These are phyloP conservation scores for Aspergillus incahuasiensis DNA, from an alignment of 495 filamentous ascomycete genomes.

Conservation along the genomic window DNA sequence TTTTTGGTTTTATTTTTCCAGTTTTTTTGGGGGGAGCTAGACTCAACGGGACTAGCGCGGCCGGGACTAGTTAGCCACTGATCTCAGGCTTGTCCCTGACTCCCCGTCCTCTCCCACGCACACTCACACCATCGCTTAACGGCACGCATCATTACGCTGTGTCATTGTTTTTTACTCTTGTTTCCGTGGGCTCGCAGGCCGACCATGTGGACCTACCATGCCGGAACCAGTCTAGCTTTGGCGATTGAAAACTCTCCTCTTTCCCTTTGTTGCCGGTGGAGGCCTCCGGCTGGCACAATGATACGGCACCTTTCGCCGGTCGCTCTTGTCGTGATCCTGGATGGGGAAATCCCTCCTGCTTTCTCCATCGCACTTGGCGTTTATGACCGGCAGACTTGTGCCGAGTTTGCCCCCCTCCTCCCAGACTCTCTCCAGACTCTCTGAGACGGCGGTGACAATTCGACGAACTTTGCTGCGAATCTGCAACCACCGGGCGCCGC, in stretches of 20 bases:
- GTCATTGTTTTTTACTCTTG: slow-evolving; percentile 13
- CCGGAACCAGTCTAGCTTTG: slow-evolving; percentile 14
- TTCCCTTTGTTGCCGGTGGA: slow-evolving; percentile 8
- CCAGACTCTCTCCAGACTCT: background rate
- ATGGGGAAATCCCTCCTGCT: slow-evolving; percentile 16
- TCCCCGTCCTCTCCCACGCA: slow-evolving; percentile 10
- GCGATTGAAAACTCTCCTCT: slow-evolving; percentile 22
- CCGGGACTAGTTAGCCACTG: slow-evolving; percentile 25
- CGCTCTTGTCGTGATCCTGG: slow-evolving; percentile 11
- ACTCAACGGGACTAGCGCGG: slow-evolving; percentile 10
- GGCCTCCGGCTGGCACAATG: slow-evolving; percentile 5
- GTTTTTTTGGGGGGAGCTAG: slow-evolving; percentile 11
- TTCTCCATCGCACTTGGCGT: slow-evolving; percentile 8
- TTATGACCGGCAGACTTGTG: slow-evolving; percentile 25
- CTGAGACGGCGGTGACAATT: background rate
- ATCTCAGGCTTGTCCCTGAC: slow-evolving; percentile 21
- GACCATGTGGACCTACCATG: slow-evolving; percentile 12
- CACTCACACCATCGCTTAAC: slow-evolving; percentile 22
- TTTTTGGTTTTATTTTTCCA: slow-evolving; percentile 10
- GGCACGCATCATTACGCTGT: slow-evolving; percentile 16
- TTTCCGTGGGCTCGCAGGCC: slow-evolving; percentile 15
- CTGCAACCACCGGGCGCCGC: too few species aligned
- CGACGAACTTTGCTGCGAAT: background rate
- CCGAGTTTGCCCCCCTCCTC: slow-evolving; percentile 23
- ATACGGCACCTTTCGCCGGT: slow-evolving; percentile 20